Evolutionary conservation across 805 yeast genomes (phyloP).

Genomic region (Metschnikowia orientalis): DNA sequence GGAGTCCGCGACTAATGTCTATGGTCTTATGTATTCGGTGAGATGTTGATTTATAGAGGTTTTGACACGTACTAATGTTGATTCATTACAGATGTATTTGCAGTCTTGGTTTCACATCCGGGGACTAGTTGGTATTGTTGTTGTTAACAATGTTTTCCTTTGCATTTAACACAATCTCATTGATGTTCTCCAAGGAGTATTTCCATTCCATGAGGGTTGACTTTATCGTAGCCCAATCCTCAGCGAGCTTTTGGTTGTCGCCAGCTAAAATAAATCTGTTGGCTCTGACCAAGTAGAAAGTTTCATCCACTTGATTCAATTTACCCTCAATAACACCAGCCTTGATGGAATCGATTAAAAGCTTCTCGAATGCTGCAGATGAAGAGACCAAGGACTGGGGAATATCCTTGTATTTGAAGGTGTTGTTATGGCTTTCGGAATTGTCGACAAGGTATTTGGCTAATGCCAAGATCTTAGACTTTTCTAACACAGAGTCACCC

Average conservation of each 20-base stretch:
- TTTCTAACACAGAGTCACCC: slow-evolving; percentile 26
- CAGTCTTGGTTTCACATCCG: neutral
- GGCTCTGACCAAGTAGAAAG: slow-evolving; percentile 38
- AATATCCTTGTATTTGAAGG: slow-evolving; percentile 35
- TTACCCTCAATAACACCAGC: slow-evolving; percentile 44
- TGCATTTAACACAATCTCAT: slow-evolving; percentile 38
- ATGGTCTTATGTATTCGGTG: neutral
- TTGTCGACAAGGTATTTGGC: slow-evolving; percentile 33
- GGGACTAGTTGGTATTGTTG: slow-evolving; percentile 18
- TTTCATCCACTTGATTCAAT: slow-evolving; percentile 39
- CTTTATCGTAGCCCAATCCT: slow-evolving; percentile 35
- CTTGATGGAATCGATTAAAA: slow-evolving; percentile 40
- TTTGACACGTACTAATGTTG: too few relatives aligned
- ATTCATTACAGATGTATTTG: slow-evolving; percentile 2
- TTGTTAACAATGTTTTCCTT: slow-evolving; percentile 39
- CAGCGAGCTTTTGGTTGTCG: slow-evolving; percentile 25
- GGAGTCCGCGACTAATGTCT: slow-evolving; percentile 25
- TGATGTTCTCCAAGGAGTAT: slow-evolving; percentile 36
- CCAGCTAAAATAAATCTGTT: slow-evolving; percentile 40
- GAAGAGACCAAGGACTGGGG: slow-evolving; percentile 28
- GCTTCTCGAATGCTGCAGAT: slow-evolving; percentile 33
- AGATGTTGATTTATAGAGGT: slow-evolving; percentile 8
- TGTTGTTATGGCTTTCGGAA: slow-evolving; percentile 22
- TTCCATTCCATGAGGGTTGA: slow-evolving; percentile 37
- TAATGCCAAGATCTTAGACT: slow-evolving; percentile 39